Conservation (phyloP, 805 yeast species). For the Pichia nanzhaoensis region DNA sequence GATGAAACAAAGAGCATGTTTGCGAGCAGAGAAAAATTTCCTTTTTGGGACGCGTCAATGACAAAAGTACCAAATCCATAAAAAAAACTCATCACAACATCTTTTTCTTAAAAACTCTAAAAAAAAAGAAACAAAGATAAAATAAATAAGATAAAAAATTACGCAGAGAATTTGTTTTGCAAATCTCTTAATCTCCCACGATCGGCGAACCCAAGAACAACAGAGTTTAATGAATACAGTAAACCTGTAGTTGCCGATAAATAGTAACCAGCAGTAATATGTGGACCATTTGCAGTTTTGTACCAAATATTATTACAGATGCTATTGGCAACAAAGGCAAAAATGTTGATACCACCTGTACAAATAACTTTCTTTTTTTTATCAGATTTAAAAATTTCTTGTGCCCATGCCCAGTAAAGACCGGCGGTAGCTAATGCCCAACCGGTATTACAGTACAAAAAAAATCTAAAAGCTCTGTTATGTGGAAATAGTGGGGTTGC, state of each 20-base stretch:
- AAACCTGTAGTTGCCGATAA: constrained; percentile 11
- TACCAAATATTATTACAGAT: constrained; percentile 13
- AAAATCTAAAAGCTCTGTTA: constrained; percentile 11
- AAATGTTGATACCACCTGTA: constrained; percentile 15
- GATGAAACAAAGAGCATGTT: neutral
- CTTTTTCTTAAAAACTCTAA: too few relatives aligned
- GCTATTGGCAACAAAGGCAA: constrained; percentile 13
- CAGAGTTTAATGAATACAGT: constrained; percentile 5
- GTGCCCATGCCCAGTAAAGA: constrained; percentile 14
- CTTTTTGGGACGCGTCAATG: constrained; percentile 9
- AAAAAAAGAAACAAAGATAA: too few relatives aligned
- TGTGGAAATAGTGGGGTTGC: constrained; percentile 8
- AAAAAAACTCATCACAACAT: too few relatives aligned
- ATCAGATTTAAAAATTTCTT: constrained; percentile 10
- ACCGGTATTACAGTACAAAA: constrained; percentile 11
- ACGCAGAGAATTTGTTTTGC: neutral
- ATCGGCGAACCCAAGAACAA: constrained; percentile 6
- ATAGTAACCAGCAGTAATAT: constrained; percentile 15
- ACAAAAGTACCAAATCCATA: too few relatives aligned
- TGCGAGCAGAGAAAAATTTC: constrained; percentile 2
- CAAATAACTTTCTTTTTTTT: constrained; percentile 10
- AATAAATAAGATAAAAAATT: neutral
- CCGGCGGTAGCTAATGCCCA: constrained; percentile 14
- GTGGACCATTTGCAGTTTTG: constrained; percentile 12
- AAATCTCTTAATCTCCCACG: neutral